phyloP scores from a whole-genome alignment of 768 basidiomycete genomes.

The Naganishia vaughanmartiniae region DNA sequence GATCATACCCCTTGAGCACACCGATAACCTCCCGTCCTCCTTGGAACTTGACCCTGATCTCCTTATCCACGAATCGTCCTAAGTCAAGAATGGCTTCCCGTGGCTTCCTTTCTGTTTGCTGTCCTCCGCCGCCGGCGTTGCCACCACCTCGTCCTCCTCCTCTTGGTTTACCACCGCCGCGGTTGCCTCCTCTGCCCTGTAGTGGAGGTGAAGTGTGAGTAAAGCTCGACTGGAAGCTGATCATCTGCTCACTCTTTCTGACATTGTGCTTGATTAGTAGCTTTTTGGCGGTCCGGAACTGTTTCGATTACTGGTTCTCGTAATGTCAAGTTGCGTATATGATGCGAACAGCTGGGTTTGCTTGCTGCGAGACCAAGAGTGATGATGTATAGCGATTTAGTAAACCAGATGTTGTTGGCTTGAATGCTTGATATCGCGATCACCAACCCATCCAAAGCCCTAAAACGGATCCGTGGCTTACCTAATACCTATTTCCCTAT shows the following conservation, averaged over 20 bases:
- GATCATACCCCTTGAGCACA: slow-evolving; percentile 91
- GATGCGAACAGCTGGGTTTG: too few relatives aligned
- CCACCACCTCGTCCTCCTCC: slow-evolving; percentile 59
- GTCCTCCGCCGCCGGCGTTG: slow-evolving; percentile 55
- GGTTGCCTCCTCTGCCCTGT: slow-evolving; percentile 19
- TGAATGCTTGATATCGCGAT: not conserved
- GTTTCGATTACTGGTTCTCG: too few relatives aligned
- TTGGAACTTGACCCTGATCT: slow-evolving; percentile 94
- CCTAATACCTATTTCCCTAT: not conserved
- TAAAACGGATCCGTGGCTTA: not conserved
- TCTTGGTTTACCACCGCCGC: slow-evolving; percentile 50
- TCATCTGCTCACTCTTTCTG: not conserved
- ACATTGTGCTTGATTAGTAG: not conserved
- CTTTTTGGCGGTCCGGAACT: not conserved
- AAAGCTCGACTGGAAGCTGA: not conserved
- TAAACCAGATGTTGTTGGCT: not conserved
- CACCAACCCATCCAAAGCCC: not conserved
- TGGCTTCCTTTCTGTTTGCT: slow-evolving; percentile 66
- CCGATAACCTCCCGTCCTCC: slow-evolving; percentile 95
- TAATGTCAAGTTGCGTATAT: too few relatives aligned
- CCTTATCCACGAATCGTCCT: slow-evolving; percentile 86
- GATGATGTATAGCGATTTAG: too few relatives aligned
- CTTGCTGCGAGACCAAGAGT: too few relatives aligned
- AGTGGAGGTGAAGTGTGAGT: not conserved
- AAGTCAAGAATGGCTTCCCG: slow-evolving; percentile 94